Evolutionary conservation across 208 protist genomes (phyloP).

Genomic region (Leptomonas seymouri): DNA sequence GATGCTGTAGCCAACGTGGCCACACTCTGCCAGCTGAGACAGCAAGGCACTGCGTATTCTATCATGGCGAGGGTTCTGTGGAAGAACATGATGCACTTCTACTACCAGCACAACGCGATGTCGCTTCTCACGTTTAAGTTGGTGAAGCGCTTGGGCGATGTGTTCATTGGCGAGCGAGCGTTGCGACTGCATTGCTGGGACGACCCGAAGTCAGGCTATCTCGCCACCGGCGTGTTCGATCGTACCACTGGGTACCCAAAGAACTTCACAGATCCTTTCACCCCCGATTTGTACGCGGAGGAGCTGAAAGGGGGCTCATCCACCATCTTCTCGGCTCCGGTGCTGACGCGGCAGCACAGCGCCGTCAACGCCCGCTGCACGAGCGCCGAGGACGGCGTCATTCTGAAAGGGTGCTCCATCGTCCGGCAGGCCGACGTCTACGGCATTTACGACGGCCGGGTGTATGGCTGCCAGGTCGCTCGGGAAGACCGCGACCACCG

Average conservation of each 20-base stretch:
- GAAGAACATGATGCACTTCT: conserved; percentile 40
- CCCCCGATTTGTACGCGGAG: conserved; percentile 20
- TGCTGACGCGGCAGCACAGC: conserved; percentile 28
- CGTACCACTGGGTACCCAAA: conserved; percentile 29
- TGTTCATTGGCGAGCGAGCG: conserved; percentile 24
- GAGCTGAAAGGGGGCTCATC: conserved; percentile 31
- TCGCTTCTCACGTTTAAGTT: conserved; percentile 52
- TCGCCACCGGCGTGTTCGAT: conserved; percentile 76
- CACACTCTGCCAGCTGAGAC: not conserved
- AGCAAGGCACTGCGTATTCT: conserved; percentile 1
- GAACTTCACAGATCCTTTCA: conserved; percentile 25
- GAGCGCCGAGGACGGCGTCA: conserved; percentile 32
- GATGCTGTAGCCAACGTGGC: not conserved
- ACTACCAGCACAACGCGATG: conserved; percentile 83
- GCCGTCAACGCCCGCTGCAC: conserved; percentile 19
- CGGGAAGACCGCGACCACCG: conserved; percentile 29
- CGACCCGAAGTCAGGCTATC: conserved; percentile 70
- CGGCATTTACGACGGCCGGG: conserved; percentile 43
- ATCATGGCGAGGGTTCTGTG: conserved; percentile 50
- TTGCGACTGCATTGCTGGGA: conserved; percentile 80
- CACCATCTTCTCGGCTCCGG: conserved; percentile 18
- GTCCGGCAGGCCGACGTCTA: conserved; percentile 17
- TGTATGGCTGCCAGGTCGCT: conserved; percentile 58
- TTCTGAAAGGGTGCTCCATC: conserved; percentile 38
- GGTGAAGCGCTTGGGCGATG: conserved; percentile 52